phyloP scores from a whole-genome alignment of 2,329 filamentous ascomycete species.

The Cordyceps cicadae region DNA sequence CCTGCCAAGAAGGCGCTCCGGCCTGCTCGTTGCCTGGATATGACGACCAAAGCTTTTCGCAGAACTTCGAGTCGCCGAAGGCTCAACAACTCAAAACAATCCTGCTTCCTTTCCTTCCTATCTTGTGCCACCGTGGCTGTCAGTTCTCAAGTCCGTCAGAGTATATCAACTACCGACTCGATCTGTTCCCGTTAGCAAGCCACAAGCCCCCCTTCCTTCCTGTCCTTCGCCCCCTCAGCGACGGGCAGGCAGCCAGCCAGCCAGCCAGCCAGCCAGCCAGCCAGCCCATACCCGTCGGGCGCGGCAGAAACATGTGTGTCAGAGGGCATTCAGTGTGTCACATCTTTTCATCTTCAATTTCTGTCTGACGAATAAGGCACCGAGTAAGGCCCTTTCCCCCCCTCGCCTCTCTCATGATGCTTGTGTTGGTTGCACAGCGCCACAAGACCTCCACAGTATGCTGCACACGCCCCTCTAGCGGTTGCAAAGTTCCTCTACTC shows the following conservation, averaged over 20 bases:
- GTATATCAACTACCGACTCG: slow-evolving; percentile 4
- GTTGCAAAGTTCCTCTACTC: background rate
- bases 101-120: background rate
- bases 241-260: background rate
- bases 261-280: no score
- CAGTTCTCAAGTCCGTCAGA: background rate
- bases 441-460: background rate
- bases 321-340: background rate
- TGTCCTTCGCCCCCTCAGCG: slow-evolving; percentile 2
- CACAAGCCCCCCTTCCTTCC: background rate
- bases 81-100: background rate
- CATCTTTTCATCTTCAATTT: background rate
- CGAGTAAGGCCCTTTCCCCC: background rate
- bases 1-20: background rate
- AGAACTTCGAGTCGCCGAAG: background rate
- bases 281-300: background rate
- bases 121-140: background rate
- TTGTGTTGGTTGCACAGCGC: slow-evolving; percentile 9
- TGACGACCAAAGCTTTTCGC: background rate
- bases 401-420: background rate
- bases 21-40: background rate
- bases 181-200: background rate
- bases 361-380: background rate
- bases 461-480: slow-evolving; percentile 6
- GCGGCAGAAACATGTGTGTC: background rate